Evolutionary conservation across 306 rosid species (phyloP).

Genomic region (Vicia villosa): DNA sequence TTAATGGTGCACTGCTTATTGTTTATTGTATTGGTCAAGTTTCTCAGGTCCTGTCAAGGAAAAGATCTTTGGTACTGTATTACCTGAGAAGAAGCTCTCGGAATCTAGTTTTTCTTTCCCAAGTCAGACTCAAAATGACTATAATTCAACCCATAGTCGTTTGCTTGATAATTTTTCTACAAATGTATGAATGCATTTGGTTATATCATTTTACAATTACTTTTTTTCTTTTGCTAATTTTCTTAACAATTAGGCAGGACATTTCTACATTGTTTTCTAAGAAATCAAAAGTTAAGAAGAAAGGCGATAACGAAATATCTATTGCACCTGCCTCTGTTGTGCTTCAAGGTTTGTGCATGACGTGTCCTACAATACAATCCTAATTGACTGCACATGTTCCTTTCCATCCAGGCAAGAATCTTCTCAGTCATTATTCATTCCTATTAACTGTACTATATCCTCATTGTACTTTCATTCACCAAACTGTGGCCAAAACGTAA

Average conservation of each 20-base stretch:
- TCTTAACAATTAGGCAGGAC: slow-evolving; percentile 61
- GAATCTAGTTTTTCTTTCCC: no score
- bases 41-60: slow-evolving; percentile 97
- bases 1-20: slow-evolving; percentile 75
- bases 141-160: slow-evolving; percentile 47
- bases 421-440: no score
- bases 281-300: slow-evolving; percentile 79
- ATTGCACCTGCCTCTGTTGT: slow-evolving; percentile 55
- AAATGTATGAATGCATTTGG: slow-evolving; percentile 53
- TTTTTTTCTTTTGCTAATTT: slow-evolving; percentile 43
- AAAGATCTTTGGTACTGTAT: slow-evolving; percentile 63
- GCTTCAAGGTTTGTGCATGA: slow-evolving; percentile 68
- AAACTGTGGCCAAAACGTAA: no score
- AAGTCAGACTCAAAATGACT: slow-evolving; percentile 61
- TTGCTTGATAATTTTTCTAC: slow-evolving; percentile 49
- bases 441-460: no score
- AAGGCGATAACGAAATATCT: slow-evolving; percentile 54
- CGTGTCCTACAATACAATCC: slow-evolving; percentile 23
- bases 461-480: no score
- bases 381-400: no score
- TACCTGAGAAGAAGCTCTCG: slow-evolving; percentile 62
- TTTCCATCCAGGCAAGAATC: no score
- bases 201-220: slow-evolving; percentile 33
- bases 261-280: slow-evolving; percentile 61
- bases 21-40: slow-evolving; percentile 96